Evolutionary conservation across 1,284 basidiomycete genomes (phyloP).

Genomic region (Ganoderma resinaceum): DNA sequence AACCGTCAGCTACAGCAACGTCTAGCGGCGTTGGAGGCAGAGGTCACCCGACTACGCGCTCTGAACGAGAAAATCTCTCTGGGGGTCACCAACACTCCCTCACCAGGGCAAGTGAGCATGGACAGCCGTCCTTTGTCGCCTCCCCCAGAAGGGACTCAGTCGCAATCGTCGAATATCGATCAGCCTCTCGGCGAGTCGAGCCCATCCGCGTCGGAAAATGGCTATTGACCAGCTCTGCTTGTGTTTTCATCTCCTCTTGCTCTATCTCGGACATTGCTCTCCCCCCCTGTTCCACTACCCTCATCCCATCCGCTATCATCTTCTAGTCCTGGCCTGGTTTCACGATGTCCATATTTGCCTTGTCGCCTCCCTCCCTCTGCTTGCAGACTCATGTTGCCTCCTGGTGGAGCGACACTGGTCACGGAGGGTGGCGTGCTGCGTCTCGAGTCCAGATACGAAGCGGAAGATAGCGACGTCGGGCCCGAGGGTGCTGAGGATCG

Average conservation of each 20-base stretch:
- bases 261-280: slow-evolving; percentile 33
- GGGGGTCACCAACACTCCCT: slow-evolving; percentile 58
- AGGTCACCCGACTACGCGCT: slow-evolving; percentile 69
- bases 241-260: slow-evolving; percentile 24
- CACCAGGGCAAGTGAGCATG: slow-evolving; percentile 52
- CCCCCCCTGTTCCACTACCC: slow-evolving; percentile 26
- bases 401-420: slow-evolving; percentile 29
- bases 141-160: slow-evolving; percentile 58
- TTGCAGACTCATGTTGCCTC: slow-evolving; percentile 29
- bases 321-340: slow-evolving; percentile 24
- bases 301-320: slow-evolving; percentile 26
- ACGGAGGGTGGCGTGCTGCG: slow-evolving; percentile 21
- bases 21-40: slow-evolving; percentile 65
- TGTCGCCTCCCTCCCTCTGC: slow-evolving; percentile 24
- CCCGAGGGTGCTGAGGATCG: slow-evolving; percentile 29
- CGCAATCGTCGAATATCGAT: slow-evolving; percentile 49
- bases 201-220: slow-evolving; percentile 67
- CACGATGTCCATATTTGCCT: slow-evolving; percentile 24
- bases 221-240: slow-evolving; percentile 50
- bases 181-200: slow-evolving; percentile 66
- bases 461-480: slow-evolving; percentile 24
- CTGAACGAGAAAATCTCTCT: slow-evolving; percentile 84
- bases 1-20: slow-evolving; percentile 74
- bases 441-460: slow-evolving; percentile 19
- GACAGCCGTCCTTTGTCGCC: slow-evolving; percentile 69